These are phyloP conservation scores for Litsea cubeba DNA, from an alignment of 164 flowering plant species.

Conservation along the genomic window DNA sequence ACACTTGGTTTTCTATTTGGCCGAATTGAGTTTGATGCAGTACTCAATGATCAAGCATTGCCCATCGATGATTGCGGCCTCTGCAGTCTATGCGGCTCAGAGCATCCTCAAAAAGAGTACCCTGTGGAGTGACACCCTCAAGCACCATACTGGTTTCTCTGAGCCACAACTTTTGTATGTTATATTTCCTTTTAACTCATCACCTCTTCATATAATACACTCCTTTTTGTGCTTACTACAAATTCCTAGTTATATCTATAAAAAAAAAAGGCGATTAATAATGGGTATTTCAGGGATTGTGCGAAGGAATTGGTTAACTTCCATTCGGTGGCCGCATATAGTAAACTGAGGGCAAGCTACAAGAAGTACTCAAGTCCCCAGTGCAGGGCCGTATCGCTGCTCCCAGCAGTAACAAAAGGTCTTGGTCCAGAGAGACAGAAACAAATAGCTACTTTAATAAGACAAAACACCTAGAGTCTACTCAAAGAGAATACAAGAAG, in stretches of 20 bases:
- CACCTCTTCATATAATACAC: neutral
- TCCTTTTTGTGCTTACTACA: neutral
- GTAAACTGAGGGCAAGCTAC: conserved; percentile 44
- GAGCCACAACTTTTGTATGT: conserved; percentile 49
- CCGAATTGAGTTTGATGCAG: conserved; percentile 75
- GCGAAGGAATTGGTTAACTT: conserved; percentile 49
- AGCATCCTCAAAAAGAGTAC: conserved; percentile 53
- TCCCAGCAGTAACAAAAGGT: conserved; percentile 53
- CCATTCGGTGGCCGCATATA: conserved; percentile 40
- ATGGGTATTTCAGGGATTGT: conserved; percentile 47
- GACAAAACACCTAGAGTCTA: no score
- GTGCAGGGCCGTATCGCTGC: conserved; percentile 48
- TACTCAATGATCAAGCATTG: conserved; percentile 43
- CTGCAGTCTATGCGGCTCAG: conserved; percentile 85
- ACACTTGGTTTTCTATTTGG: conserved; percentile 54
- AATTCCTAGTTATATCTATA: neutral
- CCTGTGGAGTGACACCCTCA: conserved; percentile 68
- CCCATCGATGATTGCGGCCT: conserved; percentile 88
- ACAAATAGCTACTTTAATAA: no score
- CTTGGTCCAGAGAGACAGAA: conserved; percentile 2
- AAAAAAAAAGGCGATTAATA: neutral
- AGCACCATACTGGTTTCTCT: conserved; percentile 62
- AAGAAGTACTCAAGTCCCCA: conserved; percentile 54
- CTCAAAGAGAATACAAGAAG: no score
- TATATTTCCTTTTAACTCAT: neutral